Evolutionary conservation across 305 asterid species (phyloP), one percentile per base, ranked within the genome.

Genomic region (Fraxinus sp.): DNA sequence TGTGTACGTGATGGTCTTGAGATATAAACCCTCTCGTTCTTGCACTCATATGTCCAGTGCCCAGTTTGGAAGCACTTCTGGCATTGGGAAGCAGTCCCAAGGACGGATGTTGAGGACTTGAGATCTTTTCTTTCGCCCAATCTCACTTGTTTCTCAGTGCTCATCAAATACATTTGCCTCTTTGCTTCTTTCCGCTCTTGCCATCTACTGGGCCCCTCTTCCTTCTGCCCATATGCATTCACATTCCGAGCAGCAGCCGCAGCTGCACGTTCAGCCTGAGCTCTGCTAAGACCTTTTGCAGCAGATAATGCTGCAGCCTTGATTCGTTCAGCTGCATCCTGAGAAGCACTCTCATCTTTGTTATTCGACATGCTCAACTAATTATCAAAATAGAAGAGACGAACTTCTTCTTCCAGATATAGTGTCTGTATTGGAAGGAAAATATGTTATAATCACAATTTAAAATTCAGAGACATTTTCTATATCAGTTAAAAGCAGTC

Each of bases 141-240:
- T 52, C 96, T 87, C 79, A 96, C 99, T 84, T 94, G 99, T 79
- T 96, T 96, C 83, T 96, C 99, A 1, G 98, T 94, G 86, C 98
- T 96, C 97, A 91, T 92, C 84, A 94, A 77, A 84, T 96, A 96
- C 98, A 96, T 96, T 84, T 96, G 99, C 72, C 99, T 89, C 93
- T 96, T 96, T 74, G 99, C 99, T 88, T 96, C 99, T 88, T 96
- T 94, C 85, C 98, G 90, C 86, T 96, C 99, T 64, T 96, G 99
- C 99, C 99, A 96, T 91, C 99, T 85, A 74, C 98, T 94, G 2
- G 99, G 99, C 2, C 99, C 99, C 85, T 96, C 99, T 85, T 96
- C 99, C 87, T 96, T 96, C 89, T 96, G 99, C 74, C 99, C 99
- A 57, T 96, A 96, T 0, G 98, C 99, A 64, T 96, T 96, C 82